Conservation (phyloP, 2,329 filamentous ascomycete genomes). For the Talaromyces sp. region DNA sequence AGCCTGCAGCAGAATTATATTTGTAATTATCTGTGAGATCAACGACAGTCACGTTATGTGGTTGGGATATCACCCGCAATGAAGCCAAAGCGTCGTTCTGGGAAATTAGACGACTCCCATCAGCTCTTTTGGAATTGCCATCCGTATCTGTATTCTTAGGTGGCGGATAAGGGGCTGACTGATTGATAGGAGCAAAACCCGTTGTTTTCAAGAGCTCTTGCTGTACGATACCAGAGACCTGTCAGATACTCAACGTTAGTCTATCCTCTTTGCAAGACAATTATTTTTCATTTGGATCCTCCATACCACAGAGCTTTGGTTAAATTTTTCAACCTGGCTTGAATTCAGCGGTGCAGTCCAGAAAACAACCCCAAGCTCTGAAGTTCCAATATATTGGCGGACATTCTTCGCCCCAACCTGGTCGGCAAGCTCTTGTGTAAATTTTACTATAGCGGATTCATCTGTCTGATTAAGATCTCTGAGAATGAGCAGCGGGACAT, state of each 20-base stretch:
- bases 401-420: neutral
- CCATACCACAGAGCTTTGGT: neutral
- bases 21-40: neutral
- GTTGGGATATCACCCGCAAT: conserved; percentile 1
- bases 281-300: neutral
- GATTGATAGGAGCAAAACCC: neutral
- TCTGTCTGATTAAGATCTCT: neutral
- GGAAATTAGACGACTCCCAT: neutral
- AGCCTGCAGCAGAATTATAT: neutral
- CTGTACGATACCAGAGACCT: neutral
- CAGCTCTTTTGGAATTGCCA: neutral
- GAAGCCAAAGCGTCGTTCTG: neutral
- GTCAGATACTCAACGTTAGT: neutral
- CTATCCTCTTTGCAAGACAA: neutral
- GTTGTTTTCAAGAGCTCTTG: neutral
- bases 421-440: neutral
- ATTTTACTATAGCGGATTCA: neutral
- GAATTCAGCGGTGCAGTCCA: neutral
- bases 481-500: neutral
- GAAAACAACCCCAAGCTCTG: neutral
- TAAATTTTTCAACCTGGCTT: neutral
- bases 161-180: neutral
- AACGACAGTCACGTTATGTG: neutral
- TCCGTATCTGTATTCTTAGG: neutral
- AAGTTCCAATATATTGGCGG: neutral